Percentiles rank a stretch among this genome's conserved stretches.
Evolutionary conservation across 1,284 basidiomycete species (phyloP).

Genomic region (Sanghuangporus sanghuang): DNA sequence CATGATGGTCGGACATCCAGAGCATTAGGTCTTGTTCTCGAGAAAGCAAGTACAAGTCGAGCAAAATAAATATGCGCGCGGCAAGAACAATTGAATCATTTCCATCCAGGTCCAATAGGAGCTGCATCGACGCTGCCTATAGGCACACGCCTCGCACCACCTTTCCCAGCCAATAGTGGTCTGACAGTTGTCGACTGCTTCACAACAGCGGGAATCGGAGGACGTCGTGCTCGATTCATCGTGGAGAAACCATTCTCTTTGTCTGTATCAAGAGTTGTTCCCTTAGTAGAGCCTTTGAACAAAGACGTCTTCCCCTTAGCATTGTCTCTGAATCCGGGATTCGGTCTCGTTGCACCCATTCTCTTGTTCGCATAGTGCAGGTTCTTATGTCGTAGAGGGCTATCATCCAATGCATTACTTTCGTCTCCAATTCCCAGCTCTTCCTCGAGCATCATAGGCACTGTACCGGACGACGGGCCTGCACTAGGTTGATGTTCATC

Average conservation of each 20-base stretch:
- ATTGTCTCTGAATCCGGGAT: slow-evolving; percentile 21
- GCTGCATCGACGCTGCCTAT: slow-evolving; percentile 22
- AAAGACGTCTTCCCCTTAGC: slow-evolving; percentile 22
- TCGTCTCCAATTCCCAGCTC: slow-evolving; percentile 15
- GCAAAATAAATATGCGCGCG: background rate
- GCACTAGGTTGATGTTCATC: slow-evolving; percentile 25
- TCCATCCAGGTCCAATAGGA: slow-evolving; percentile 19
- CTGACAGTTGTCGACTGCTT: slow-evolving; percentile 4
- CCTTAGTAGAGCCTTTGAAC: slow-evolving; percentile 15
- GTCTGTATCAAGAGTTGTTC: background rate
- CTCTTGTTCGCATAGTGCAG: slow-evolving; percentile 15
- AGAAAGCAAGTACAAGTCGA: background rate
- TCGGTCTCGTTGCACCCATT: slow-evolving; percentile 14
- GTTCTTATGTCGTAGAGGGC: slow-evolving; percentile 41
- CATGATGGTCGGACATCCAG: too few relatives aligned
- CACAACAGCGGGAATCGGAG: background rate
- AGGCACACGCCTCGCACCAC: slow-evolving; percentile 22
- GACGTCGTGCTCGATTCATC: background rate
- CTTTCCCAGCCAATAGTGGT: slow-evolving; percentile 14
- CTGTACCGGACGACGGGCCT: slow-evolving; percentile 23
- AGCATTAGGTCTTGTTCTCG: background rate
- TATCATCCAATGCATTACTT: slow-evolving; percentile 23
- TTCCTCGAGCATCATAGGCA: slow-evolving; percentile 12
- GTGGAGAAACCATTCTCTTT: slow-evolving; percentile 9
- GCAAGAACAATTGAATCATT: background rate